Base-by-base conservation (phyloP, 2,329 filamentous ascomycete species). In the Incumbomyces lentus region DNA sequence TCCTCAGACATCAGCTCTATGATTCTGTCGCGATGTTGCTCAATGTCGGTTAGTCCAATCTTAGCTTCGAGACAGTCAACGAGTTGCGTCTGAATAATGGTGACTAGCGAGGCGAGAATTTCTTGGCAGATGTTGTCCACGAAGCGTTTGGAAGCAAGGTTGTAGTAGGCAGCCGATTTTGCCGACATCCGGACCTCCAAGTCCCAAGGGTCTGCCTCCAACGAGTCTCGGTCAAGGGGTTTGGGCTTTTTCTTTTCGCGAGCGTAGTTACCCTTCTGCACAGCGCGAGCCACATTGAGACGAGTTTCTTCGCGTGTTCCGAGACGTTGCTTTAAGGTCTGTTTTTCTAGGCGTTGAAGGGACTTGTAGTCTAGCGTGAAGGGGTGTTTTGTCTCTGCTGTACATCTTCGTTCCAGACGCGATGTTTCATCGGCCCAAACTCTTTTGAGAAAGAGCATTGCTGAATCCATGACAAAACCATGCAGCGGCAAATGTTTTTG, bases 151-250 rank as follows among this genome's bases (percentile, higher is more conserved):
- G 60, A 63, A 0, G 66, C 66, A 17, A 68, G 54, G 5, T 65
- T 60, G 31, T 68, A 68, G 29, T 68, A 68, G 0, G 60, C 65
- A 2, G 62, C 52, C 1, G 60, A 56, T 3, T 53, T 60, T 1
- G 65, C 64, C 60, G 69, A 65, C 55, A 68, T 66, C 7, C 62
- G 59, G 1, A 70, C 41, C 42, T 70, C 67, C 8, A 62, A 60
- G 0, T 48, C 29, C 32, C 62, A 69, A 0, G 43, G 45, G 44
- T 70, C 67, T 0, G 59, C 50, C 0, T 59, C 61, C 2, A 68
- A 53, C 16, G 2, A 62, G 58, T n/a, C 29, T 29, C 11, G 12
- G 6, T 2, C 14, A n/a, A 11, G 18, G 10, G 13, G 22, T 26
- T 35, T 46, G 29, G 35, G 31, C n/a, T 22, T 59, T 59, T 0